A percentile compares a stretch with the other conserved stretches of the same genome.
phyloP scores from a whole-genome alignment of 1,139 yeast genomes.

The Pichia sp. region DNA sequence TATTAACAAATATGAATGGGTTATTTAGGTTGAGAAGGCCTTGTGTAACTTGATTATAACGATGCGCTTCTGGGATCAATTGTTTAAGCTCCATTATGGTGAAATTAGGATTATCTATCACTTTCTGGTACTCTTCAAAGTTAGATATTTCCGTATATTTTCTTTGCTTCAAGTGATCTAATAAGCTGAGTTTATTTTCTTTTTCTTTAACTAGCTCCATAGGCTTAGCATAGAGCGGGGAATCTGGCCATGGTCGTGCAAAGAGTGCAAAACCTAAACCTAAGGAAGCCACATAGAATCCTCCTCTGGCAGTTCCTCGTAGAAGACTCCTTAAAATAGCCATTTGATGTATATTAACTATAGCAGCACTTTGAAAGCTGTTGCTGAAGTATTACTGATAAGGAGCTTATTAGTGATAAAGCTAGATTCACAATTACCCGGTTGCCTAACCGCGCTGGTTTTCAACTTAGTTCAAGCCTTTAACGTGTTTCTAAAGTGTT shows the following conservation, averaged over 20 bases:
- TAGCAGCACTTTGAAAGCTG: neutral
- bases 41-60: conserved; percentile 53
- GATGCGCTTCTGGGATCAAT: conserved; percentile 55
- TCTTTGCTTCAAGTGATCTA: conserved; percentile 27
- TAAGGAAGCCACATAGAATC: conserved; percentile 24
- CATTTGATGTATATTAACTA: neutral
- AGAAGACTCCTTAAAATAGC: conserved; percentile 1
- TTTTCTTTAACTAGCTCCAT: conserved; percentile 8
- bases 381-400: neutral
- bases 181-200: neutral
- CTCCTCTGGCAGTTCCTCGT: conserved; percentile 8
- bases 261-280: conserved; percentile 38
- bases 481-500: too few relatives aligned
- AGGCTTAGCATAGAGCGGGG: conserved; percentile 30
- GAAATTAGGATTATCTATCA: conserved; percentile 28
- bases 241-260: conserved; percentile 40
- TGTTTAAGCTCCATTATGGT: conserved; percentile 33
- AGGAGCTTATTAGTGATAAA: neutral
- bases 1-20: conserved; percentile 51
- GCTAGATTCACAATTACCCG: neutral
- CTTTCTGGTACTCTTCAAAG: conserved; percentile 28
- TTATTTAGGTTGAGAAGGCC: conserved; percentile 51
- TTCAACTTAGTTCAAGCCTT: too few relatives aligned
- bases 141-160: conserved; percentile 1
- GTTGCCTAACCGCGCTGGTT: neutral